phyloP scores from a whole-genome alignment of 306 rosid species.

The Cajanus cajan region DNA sequence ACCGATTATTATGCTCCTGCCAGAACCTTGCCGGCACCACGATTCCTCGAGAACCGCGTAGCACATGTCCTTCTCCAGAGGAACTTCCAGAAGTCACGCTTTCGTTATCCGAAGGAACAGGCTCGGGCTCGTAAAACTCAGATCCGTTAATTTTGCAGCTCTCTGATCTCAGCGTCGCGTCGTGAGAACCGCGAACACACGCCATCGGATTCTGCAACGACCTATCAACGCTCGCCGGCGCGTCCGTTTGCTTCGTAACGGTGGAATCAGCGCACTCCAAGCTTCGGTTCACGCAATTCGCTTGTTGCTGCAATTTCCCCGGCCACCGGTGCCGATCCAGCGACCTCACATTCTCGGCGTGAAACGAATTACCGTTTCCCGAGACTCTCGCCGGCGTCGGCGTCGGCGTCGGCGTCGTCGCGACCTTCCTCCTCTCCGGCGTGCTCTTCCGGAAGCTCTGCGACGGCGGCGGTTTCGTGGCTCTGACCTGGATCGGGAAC shows the following conservation, averaged over 20 bases:
- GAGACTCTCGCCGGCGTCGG: slow-evolving; percentile 38
- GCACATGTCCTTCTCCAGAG: slow-evolving; percentile 37
- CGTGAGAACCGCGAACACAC: slow-evolving; percentile 40
- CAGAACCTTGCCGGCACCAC: slow-evolving; percentile 68
- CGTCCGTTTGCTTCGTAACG: slow-evolving; percentile 34
- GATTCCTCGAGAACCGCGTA: slow-evolving; percentile 47
- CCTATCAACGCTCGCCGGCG: slow-evolving; percentile 55
- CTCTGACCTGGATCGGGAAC: slow-evolving; percentile 77
- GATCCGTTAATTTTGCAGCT: slow-evolving; percentile 50
- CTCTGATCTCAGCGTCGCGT: slow-evolving; percentile 40
- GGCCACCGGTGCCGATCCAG: slow-evolving; percentile 79
- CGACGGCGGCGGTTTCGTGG: slow-evolving; percentile 58
- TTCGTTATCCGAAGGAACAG: slow-evolving; percentile 62
- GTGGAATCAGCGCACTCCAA: slow-evolving; percentile 52
- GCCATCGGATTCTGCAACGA: slow-evolving; percentile 57
- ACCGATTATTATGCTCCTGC: slow-evolving; percentile 64
- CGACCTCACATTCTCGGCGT: slow-evolving; percentile 55
- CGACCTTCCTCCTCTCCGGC: slow-evolving; percentile 71
- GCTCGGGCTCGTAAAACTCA: slow-evolving; percentile 35
- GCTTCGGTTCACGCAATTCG: slow-evolving; percentile 57
- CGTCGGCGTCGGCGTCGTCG: too few species aligned
- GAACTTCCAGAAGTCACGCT: slow-evolving; percentile 72
- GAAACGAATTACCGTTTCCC: slow-evolving; percentile 41
- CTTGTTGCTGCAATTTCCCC: slow-evolving; percentile 37
- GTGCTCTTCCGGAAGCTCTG: slow-evolving; percentile 62